These are phyloP conservation scores for Silene noctiflora DNA, from an alignment of 179 eudicot genomes.

Conservation along the genomic window DNA sequence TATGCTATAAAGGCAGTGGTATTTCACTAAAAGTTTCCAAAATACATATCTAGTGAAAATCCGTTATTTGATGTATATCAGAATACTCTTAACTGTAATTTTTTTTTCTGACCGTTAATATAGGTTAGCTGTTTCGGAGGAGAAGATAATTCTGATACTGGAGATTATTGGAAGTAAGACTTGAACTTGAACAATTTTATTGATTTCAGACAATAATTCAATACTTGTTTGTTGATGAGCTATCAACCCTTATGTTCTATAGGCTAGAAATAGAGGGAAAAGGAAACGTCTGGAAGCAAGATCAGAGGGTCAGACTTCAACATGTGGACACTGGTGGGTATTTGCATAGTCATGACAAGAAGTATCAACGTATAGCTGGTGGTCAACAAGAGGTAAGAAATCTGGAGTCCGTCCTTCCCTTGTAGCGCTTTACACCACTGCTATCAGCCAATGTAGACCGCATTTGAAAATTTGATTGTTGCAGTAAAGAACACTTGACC, in stretches of 20 bases:
- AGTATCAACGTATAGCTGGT: conserved; percentile 81
- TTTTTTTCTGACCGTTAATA: conserved; percentile 10
- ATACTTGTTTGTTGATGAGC: conserved; percentile 9
- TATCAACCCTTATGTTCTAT: conserved; percentile 4
- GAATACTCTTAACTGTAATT: neutral
- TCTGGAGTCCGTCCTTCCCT: neutral
- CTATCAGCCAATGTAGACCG: neutral
- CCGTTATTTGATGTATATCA: neutral
- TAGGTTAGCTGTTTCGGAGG: conserved; percentile 97
- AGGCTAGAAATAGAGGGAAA: conserved; percentile 92
- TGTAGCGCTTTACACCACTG: neutral
- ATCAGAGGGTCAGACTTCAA: conserved; percentile 80
- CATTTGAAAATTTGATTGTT: neutral
- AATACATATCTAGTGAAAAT: neutral
- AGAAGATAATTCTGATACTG: conserved; percentile 75
- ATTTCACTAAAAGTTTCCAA: neutral
- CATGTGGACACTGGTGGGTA: conserved; percentile 93
- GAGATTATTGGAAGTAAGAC: conserved; percentile 92
- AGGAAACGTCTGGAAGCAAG: conserved; percentile 87
- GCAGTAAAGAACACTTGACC: neutral
- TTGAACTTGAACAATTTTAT: neutral
- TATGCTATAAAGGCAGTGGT: conserved; percentile 1
- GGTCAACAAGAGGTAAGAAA: conserved; percentile 93
- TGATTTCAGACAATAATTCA: neutral
- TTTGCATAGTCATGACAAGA: conserved; percentile 96